Evolutionary conservation across 225 moss, liverwort and hornwort genomes (phyloP), one percentile per base, ranked within the genome.

Genomic region (Pseudisothecium myosuroides): DNA sequence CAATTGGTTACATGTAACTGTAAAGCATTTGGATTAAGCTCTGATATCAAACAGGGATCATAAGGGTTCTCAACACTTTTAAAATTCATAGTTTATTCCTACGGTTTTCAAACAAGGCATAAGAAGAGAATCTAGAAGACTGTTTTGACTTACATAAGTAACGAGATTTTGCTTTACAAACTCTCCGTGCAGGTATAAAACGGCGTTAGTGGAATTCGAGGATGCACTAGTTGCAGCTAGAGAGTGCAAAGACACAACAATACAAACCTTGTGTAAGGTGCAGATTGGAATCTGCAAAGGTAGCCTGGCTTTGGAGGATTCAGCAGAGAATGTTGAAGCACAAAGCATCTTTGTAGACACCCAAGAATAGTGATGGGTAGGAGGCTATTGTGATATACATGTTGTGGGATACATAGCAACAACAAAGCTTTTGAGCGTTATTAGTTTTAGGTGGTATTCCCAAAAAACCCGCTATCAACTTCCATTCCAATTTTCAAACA

Each of bases 211-310:
- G 28, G 93, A 96, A 85, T 98, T 96, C 81, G 94, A 92, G 86
- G 85, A 93, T 77, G 95, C 97, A 86, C 88, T 96, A 36, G 93
- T 93, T 85, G 94, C 96, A 65, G 96, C 98, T 50, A 91, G 79
- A 89, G 94, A 93, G n/a, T 93, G 94, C 78, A 92, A 89, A 67
- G 96, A 97, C 90, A 92, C 88, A 89, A 91, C 92, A 74, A 95
- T 97, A 45, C 95, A 97, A 89, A 94, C 92, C 36, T 95, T 95
- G 88, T 96, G 95, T 32, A 96, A 92, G 72, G 97, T 96, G 65
- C 91, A 95, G 72, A 94, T 98, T 90, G 98, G 98, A 59, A 92
- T 98, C 41, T 97, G 95, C 52, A 93, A 92, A 93, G 98, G 96
- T 36, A 96, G 91, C 83, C 17, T 87, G 22, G 85, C 89, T n/a